Conservation (phyloP, 345 rosid genomes). For the Cardamine occulta region DNA sequence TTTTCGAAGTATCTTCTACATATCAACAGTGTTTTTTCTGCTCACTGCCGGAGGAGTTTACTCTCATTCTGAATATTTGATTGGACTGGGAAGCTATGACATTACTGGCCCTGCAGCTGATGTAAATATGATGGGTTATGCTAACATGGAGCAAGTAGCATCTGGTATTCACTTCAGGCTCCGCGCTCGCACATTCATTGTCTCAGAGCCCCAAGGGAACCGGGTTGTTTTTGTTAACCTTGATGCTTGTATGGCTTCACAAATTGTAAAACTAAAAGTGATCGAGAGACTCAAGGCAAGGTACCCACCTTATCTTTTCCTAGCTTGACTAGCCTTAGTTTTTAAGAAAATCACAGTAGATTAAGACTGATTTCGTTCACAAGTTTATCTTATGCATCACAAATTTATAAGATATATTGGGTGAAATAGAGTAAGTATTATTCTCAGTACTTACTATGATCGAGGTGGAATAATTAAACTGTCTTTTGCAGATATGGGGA, state of each 20-base stretch:
- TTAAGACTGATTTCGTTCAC: neutral
- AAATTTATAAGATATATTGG: neutral
- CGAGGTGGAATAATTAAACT: conserved; percentile 13
- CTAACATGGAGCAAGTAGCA: conserved; percentile 76
- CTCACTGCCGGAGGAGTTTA: conserved; percentile 35
- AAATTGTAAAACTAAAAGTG: conserved; percentile 82
- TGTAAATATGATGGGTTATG: conserved; percentile 99
- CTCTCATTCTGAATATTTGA: conserved; percentile 66
- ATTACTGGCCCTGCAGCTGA: conserved; percentile 99
- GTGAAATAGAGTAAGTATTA: neutral
- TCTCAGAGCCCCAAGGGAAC: conserved; percentile 76
- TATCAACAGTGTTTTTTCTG: conserved; percentile 51
- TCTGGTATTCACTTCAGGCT: conserved; percentile 93
- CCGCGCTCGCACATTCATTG: conserved; percentile 84
- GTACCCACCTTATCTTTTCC: conserved; percentile 44
- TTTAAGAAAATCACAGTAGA: neutral
- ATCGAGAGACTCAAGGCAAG: conserved; percentile 87
- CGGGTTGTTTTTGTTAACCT: conserved; percentile 83
- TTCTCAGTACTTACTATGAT: neutral
- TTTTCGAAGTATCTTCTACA: conserved; percentile 45
- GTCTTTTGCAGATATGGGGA: conserved; percentile 76
- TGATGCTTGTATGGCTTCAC: conserved; percentile 98
- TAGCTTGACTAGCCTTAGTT: neutral
- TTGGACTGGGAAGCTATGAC: conserved; percentile 96
- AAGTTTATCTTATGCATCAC: too few species aligned